These are phyloP conservation scores for Lactarius sp. DNA, from an alignment of 768 basidiomycete species.

Conservation along the genomic window DNA sequence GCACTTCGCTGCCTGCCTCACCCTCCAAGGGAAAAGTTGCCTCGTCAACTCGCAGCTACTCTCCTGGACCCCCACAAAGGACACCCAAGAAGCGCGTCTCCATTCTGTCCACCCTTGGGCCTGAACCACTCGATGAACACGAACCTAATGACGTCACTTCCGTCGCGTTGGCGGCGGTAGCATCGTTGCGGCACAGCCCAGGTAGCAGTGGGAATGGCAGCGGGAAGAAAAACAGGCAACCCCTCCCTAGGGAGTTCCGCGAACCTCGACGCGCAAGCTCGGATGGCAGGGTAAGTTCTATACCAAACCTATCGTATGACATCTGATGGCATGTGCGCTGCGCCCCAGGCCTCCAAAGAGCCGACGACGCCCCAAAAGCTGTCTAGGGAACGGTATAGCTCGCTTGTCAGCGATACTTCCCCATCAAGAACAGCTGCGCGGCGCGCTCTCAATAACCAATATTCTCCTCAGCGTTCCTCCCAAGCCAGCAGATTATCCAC, in stretches of 20 bases:
- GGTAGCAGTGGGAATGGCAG: slow-evolving; percentile 32
- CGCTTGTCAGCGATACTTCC: slow-evolving; percentile 17
- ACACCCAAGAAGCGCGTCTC: slow-evolving; percentile 43
- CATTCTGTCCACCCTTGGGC: slow-evolving; percentile 31
- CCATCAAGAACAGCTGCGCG: slow-evolving; percentile 25
- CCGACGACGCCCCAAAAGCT: slow-evolving; percentile 25
- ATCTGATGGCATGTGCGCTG: not conserved
- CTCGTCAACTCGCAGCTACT: slow-evolving; percentile 30
- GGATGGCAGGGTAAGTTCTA: slow-evolving; percentile 40
- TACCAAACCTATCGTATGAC: not conserved
- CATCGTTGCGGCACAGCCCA: slow-evolving; percentile 51
- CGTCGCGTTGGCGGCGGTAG: slow-evolving; percentile 58
- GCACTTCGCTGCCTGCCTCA: slow-evolving; percentile 46
- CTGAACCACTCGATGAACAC: slow-evolving; percentile 26
- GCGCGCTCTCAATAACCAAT: slow-evolving; percentile 21
- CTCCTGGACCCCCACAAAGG: slow-evolving; percentile 37
- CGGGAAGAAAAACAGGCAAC: slow-evolving; percentile 42
- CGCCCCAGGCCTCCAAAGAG: slow-evolving; percentile 16
- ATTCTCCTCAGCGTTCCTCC: slow-evolving; percentile 30
- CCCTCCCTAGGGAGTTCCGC: slow-evolving; percentile 48
- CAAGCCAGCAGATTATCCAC: slow-evolving; percentile 40
- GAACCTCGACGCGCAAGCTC: slow-evolving; percentile 35
- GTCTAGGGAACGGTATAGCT: slow-evolving; percentile 22
- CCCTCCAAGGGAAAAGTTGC: slow-evolving; percentile 33
- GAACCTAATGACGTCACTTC: slow-evolving; percentile 43